Conservation (phyloP, 2,329 filamentous ascomycete species). For the Colletotrichum musicola region DNA sequence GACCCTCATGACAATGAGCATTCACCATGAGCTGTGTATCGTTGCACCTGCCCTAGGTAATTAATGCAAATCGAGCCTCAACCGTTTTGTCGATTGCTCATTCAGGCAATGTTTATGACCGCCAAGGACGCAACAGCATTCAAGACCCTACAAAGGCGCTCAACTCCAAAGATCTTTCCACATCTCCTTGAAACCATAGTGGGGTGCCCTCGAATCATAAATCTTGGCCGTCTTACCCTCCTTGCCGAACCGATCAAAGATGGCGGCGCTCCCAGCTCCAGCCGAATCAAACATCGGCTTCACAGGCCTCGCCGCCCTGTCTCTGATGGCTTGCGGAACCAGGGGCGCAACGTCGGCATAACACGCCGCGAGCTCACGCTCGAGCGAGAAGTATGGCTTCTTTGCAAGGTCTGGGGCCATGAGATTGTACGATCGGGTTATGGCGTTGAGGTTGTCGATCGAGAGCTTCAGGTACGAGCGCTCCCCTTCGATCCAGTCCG, state of each 20-base stretch:
- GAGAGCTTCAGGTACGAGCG: slow-evolving; percentile 80
- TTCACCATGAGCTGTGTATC: no score
- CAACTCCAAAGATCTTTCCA: slow-evolving; percentile 83
- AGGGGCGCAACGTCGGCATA: slow-evolving; percentile 88
- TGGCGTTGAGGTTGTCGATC: slow-evolving; percentile 80
- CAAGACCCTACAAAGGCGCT: background rate
- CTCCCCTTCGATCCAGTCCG: slow-evolving; percentile 80
- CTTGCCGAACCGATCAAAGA: slow-evolving; percentile 72
- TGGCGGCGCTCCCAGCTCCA: slow-evolving; percentile 55
- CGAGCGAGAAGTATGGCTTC: slow-evolving; percentile 89
- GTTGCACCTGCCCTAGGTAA: no score
- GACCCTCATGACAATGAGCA: no score
- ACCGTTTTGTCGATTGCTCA: no score
- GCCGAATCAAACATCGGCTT: slow-evolving; percentile 47
- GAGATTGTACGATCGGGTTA: slow-evolving; percentile 91
- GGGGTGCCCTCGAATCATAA: slow-evolving; percentile 78
- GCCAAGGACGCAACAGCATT: no score
- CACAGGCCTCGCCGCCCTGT: slow-evolving; percentile 68
- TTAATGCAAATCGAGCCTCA: no score
- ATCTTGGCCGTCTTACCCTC: slow-evolving; percentile 68
- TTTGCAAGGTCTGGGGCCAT: slow-evolving; percentile 94
- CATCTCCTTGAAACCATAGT: slow-evolving; percentile 90
- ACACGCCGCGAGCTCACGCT: slow-evolving; percentile 84
- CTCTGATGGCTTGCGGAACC: slow-evolving; percentile 78
- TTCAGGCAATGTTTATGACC: no score